phyloP scores from a whole-genome alignment of 768 basidiomycete genomes.

The Termitomyces sp. region DNA sequence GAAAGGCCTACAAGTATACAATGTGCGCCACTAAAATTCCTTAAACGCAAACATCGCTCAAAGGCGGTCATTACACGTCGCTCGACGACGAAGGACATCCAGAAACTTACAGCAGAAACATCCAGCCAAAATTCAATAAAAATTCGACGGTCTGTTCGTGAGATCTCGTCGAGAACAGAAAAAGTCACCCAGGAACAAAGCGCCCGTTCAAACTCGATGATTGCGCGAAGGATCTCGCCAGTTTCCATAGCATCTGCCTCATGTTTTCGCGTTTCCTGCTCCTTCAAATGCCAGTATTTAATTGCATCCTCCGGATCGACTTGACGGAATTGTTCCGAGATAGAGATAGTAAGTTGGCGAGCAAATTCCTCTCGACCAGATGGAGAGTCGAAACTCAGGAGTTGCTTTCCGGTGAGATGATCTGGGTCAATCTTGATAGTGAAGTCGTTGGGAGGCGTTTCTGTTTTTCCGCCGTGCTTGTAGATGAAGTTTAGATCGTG shows the following conservation, averaged over 20 bases:
- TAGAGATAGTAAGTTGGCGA: constrained; percentile 37
- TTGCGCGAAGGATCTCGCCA: constrained; percentile 21
- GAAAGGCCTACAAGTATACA: constrained; percentile 39
- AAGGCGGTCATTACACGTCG: not conserved
- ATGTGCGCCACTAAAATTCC: constrained; percentile 42
- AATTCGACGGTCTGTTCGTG: constrained; percentile 18
- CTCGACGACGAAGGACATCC: not conserved
- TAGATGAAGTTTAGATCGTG: constrained; percentile 12
- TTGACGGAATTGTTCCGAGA: constrained; percentile 32
- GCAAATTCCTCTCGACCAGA: constrained; percentile 40
- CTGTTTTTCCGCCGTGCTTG: not conserved
- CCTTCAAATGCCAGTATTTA: constrained; percentile 31
- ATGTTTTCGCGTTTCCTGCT: not conserved
- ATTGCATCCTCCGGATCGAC: constrained; percentile 43
- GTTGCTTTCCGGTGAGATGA: constrained; percentile 20
- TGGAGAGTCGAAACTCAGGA: constrained; percentile 30
- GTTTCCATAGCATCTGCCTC: constrained; percentile 25
- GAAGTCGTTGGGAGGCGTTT: constrained; percentile 1
- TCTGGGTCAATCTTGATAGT: constrained; percentile 16
- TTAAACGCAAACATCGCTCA: constrained; percentile 40
- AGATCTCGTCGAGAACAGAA: constrained; percentile 21
- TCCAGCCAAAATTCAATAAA: constrained; percentile 42
- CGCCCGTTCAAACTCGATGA: constrained; percentile 31
- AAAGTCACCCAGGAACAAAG: constrained; percentile 39
- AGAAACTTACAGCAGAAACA: constrained; percentile 34